Conservation (phyloP, 805 yeast species). For the Candida multigemmis region DNA sequence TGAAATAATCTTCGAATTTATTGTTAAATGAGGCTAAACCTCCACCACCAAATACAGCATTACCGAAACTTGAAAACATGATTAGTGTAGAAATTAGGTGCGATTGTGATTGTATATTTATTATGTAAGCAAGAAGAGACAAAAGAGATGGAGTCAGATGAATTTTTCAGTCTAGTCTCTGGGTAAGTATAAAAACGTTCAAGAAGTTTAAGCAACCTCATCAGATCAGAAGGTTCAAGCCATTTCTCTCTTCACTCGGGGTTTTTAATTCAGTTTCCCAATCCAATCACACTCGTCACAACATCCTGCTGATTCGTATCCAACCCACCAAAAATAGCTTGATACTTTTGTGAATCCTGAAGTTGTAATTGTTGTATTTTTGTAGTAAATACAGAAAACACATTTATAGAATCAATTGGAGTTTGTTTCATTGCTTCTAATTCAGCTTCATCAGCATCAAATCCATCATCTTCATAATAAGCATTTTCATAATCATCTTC, state of each 20-base stretch:
- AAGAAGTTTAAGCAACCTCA: too few relatives aligned
- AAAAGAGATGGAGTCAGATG: too few relatives aligned
- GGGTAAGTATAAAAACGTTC: too few relatives aligned
- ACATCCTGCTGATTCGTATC: slow-evolving; percentile 23
- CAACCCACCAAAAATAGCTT: slow-evolving; percentile 33
- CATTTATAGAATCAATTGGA: slow-evolving; percentile 69
- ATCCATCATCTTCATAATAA: slow-evolving; percentile 19
- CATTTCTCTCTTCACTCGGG: too few relatives aligned
- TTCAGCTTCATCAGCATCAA: slow-evolving; percentile 60
- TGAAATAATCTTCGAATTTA: slow-evolving; percentile 74
- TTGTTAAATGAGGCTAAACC: slow-evolving; percentile 20
- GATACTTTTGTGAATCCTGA: slow-evolving; percentile 39
- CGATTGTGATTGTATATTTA: too few relatives aligned
- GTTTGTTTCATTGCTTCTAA: slow-evolving; percentile 78
- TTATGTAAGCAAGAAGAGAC: too few relatives aligned
- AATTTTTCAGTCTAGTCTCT: too few relatives aligned
- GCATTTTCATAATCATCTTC: slow-evolving; percentile 23
- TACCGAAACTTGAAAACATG: slow-evolving; percentile 37
- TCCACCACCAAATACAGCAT: slow-evolving; percentile 24
- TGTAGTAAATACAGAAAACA: slow-evolving; percentile 56
- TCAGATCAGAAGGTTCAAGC: too few relatives aligned
- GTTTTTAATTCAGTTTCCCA: slow-evolving; percentile 1
- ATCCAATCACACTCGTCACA: slow-evolving; percentile 6
- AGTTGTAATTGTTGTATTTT: slow-evolving; percentile 41
- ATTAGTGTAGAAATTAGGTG: slow-evolving; percentile 1